phyloP scores from a whole-genome alignment of 2,329 filamentous ascomycete species.

The Cercospora brassicicola region DNA sequence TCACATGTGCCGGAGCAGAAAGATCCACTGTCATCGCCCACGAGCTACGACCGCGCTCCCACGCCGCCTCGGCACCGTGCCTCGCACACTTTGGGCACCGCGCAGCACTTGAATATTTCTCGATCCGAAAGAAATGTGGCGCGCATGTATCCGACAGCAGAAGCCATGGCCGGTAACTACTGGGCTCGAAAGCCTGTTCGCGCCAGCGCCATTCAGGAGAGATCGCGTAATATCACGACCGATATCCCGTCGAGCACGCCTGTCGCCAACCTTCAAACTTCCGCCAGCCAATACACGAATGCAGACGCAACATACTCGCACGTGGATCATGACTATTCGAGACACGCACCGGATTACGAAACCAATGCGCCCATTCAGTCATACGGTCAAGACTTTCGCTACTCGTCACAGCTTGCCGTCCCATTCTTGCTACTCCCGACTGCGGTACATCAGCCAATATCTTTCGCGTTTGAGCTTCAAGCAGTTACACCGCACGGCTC shows the following conservation, averaged over 20 bases:
- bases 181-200: background rate
- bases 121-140: background rate
- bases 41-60: background rate
- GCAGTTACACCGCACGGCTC: background rate
- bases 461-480: conserved; percentile 10
- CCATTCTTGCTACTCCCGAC: conserved; percentile 7
- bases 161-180: background rate
- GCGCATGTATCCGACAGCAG: background rate
- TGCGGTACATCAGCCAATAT: background rate
- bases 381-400: background rate
- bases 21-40: background rate
- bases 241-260: background rate
- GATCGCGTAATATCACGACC: background rate
- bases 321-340: background rate
- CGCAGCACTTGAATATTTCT: background rate
- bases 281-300: background rate
- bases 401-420: background rate
- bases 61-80: background rate
- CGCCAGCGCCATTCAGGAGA: background rate
- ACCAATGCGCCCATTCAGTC: background rate
- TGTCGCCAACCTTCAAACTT: background rate
- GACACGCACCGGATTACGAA: background rate
- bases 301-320: background rate
- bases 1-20: background rate
- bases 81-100: background rate